These are phyloP conservation scores for Rhizopogon rudus DNA, from an alignment of 768 basidiomycete species.

Conservation along the genomic window DNA sequence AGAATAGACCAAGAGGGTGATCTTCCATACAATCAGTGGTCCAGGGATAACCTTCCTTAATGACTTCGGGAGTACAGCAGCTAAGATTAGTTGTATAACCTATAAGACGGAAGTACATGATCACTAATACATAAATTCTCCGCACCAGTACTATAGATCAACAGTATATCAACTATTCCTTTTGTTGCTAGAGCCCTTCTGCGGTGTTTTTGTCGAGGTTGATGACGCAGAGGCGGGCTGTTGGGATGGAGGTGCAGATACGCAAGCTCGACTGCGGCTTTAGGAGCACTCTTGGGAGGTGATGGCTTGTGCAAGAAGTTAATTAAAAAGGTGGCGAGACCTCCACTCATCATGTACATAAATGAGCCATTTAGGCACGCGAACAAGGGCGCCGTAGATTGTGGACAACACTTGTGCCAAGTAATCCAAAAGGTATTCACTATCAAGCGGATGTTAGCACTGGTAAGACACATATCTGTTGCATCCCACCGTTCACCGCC, in stretches of 20 bases:
- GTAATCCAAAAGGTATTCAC: slow-evolving; percentile 66
- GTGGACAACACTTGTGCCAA: slow-evolving; percentile 44
- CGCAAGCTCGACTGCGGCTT: slow-evolving; percentile 1
- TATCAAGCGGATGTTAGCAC: slow-evolving; percentile 22
- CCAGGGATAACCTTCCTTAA: background rate
- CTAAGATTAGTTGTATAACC: background rate
- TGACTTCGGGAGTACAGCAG: background rate
- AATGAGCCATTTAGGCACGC: slow-evolving; percentile 72
- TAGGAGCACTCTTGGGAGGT: slow-evolving; percentile 4
- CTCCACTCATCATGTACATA: slow-evolving; percentile 61
- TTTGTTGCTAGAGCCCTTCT: slow-evolving; percentile 21
- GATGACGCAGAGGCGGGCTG: slow-evolving; percentile 6
- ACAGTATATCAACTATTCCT: slow-evolving; percentile 11
- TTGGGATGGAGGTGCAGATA: background rate
- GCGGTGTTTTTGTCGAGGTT: slow-evolving; percentile 12
- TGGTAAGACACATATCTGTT: background rate
- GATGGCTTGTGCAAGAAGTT: slow-evolving; percentile 51
- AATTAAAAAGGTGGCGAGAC: slow-evolving; percentile 60
- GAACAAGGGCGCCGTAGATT: slow-evolving; percentile 45
- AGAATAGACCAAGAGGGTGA: no score
- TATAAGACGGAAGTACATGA: background rate
- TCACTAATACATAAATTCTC: background rate
- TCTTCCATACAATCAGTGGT: no score
- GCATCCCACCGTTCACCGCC: slow-evolving; percentile 64
- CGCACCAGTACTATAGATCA: background rate